Evolutionary conservation across 2,329 filamentous ascomycete genomes (phyloP), one percentile per base, ranked within the genome.

Genomic region (Sarocladium strictum): DNA sequence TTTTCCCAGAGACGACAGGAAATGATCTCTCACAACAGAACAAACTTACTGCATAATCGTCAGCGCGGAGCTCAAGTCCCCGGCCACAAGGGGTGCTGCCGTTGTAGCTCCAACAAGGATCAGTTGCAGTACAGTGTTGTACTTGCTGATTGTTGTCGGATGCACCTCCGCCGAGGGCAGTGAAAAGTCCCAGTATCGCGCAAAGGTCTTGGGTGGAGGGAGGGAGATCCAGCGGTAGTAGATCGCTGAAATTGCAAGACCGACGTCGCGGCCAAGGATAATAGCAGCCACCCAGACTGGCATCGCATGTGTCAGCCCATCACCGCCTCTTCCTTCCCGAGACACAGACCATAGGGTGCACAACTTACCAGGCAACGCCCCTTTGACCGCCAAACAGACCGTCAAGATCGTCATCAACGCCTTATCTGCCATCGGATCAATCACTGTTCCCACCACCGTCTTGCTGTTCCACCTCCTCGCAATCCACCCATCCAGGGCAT

Each of bases 371-470:
- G 93, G 91, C 52, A 99, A 76, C 14, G 84, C 81, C 3, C 90
- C 91, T 63, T 96, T 91, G 58, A 87, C 77, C 3, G 92, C 91
- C 43, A 97, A 73, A 60, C 89, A 91, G 12, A 93, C 85, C 1
- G 93, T 95, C 63, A 96, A 72, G 56, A 96, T 84, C 0, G 93
- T 97, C 94, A 99, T 97, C 59, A 99, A 80, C 9, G 84, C 81
- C 74, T 99, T 99, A 72, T 99, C 94, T 2, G 94, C 94, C 88
- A 97, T 94, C 5, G 94, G 94, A 65, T 96, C 92, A 58, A 99
- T 90, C 27, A 99, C 84, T 54, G 90, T 95, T 54, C 94, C 94
- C 10, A 97, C 90, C 1, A 99, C 93, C 0, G 94, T 97, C 69
- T 94, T 88, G 55, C 90, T 79, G 52, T 93, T 87, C 84, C 88